Evolutionary conservation across 345 rosid species (phyloP).

Genomic region (Camelina neglecta): DNA sequence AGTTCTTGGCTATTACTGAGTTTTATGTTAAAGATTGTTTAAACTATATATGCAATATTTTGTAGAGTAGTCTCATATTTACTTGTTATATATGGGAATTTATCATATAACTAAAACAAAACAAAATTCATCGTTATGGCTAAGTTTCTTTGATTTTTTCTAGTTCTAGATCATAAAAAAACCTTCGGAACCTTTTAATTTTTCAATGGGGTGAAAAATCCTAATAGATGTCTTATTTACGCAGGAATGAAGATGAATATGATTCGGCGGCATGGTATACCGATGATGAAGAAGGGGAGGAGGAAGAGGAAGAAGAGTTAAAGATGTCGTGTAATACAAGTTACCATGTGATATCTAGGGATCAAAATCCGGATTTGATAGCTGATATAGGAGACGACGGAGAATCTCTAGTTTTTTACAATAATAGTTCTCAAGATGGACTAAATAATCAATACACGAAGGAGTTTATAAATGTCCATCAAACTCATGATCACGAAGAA

Average conservation of each 20-base stretch:
- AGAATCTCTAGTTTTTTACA: conserved; percentile 58
- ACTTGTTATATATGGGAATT: background rate
- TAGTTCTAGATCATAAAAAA: background rate
- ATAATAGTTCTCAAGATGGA: conserved; percentile 8
- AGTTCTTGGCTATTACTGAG: background rate
- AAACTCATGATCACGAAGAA: conserved; percentile 29
- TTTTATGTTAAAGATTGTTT: background rate
- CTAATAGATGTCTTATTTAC: conserved; percentile 3
- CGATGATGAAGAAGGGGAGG: conserved; percentile 73
- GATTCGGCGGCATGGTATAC: conserved; percentile 56
- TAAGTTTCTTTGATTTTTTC: background rate
- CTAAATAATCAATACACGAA: conserved; percentile 5
- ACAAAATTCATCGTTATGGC: background rate
- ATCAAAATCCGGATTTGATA: conserved; percentile 47
- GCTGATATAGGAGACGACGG: conserved; percentile 73
- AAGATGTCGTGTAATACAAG: conserved; percentile 43
- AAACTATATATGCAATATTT: background rate
- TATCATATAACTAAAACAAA: background rate
- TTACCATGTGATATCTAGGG: conserved; percentile 49
- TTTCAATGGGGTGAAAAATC: background rate
- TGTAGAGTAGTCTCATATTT: background rate
- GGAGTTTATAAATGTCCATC: conserved; percentile 39
- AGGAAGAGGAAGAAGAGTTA: conserved; percentile 40
- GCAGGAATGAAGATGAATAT: conserved; percentile 62
- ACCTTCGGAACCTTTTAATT: background rate